Base-by-base conservation (phyloP, 1,139 yeast genomes). In the Debaryomyces sp. region DNA sequence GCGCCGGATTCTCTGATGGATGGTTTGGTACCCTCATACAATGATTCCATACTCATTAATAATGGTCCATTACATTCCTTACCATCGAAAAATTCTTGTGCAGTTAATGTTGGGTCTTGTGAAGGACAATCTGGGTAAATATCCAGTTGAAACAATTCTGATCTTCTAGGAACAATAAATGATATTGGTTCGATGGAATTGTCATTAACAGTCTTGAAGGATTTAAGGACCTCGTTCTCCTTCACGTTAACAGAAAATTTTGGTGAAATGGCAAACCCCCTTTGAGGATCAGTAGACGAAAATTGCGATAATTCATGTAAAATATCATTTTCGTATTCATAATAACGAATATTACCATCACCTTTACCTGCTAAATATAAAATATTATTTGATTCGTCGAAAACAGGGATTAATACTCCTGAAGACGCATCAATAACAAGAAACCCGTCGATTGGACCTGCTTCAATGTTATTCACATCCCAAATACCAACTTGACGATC, bases 401-500 rank as follows among this genome's bases (percentile, higher is more conserved):
- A 95, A 61, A 87, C 81, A 23, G 99, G 99, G 79, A 95, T 86
- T 66, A 91, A 76, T 33, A 94, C 90, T 57, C 99, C 99, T 1
- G 98, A 88, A 6, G 96, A 87, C 13, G 96, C 82, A 63, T 95
- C 99, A 49, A 94, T 80, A 24, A 85, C 82, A 60, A 85, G 77
- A 64, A 91, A 89, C 0, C 96, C 97, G 49, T 90, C 96, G 57
- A 94, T 81, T 44, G 97, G 92, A 23, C 98, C 98, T 44, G 79
- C 76, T 4, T 74, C 84, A 49, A 95, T 75, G 57, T 87, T 82
- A 37, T 77, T 76, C 29, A 90, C 77, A 61, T 94, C 92, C 98
- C 99, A 94, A 50, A 94, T 77, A 55, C 95, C 99, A 54, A 92
- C 77, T 71, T 94, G 98, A 67, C 99, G 91, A 64, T 92, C 98